A percentile compares a stretch with the other conserved stretches of the same genome.
These are phyloP conservation scores for Apocynum venetum DNA, from an alignment of 257 asterid genomes.

Conservation along the genomic window DNA sequence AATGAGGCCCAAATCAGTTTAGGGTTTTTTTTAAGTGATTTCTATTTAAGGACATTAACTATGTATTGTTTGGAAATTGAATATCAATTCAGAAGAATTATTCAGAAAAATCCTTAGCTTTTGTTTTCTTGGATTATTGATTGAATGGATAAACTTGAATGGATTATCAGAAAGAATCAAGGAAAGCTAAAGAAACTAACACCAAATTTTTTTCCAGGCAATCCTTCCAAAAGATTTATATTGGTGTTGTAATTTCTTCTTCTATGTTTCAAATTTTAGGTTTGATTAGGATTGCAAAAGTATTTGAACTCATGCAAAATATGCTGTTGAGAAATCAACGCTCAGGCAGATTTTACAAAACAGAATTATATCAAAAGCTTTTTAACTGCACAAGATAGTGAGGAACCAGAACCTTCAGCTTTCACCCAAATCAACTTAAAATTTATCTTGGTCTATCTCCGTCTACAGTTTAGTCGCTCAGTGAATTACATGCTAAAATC, in stretches of 20 bases:
- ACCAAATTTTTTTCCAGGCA: not conserved
- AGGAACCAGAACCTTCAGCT: not conserved
- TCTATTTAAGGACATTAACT: too few relatives aligned
- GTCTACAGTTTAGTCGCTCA: not conserved
- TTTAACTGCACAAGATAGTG: too few relatives aligned
- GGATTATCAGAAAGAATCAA: not conserved
- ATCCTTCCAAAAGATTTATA: not conserved
- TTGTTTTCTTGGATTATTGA: too few relatives aligned
- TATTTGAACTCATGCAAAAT: not conserved
- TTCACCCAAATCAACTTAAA: not conserved
- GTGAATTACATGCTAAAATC: not conserved
- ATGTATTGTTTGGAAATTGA: too few relatives aligned
- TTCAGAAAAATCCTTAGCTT: too few relatives aligned
- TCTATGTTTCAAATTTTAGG: not conserved
- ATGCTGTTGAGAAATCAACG: not conserved
- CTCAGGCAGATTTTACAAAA: not conserved
- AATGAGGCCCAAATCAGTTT: too few relatives aligned
- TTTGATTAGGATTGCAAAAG: not conserved
- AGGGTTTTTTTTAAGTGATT: too few relatives aligned
- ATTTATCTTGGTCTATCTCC: not conserved
- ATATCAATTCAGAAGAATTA: too few relatives aligned
- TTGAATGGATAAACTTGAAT: too few relatives aligned
- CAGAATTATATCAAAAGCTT: not conserved
- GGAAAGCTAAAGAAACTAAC: not conserved
- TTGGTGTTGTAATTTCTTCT: not conserved